Evolutionary conservation across 495 filamentous ascomycete species (phyloP), one percentile per base, ranked within the genome.

Genomic region (Echria macrotheca): DNA sequence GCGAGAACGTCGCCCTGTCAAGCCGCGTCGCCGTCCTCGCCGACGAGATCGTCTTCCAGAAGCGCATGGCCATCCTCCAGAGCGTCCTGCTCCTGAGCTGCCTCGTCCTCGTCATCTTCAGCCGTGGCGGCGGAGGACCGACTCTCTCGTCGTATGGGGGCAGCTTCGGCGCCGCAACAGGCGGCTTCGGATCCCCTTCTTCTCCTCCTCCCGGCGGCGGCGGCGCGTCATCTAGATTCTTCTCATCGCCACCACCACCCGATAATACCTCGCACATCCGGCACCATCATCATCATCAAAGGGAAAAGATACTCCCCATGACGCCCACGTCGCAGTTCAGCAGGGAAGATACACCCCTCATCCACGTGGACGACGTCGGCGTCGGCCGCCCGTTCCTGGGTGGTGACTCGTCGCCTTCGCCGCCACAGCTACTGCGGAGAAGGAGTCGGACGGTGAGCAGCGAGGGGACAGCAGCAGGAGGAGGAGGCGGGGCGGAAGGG

Each of bases 1-100:
- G 80, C 28, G 93, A 98, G 63, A 81, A 94, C 38, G 71, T 85
- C 36, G 88, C 89, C 12, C 71, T 97, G n/a, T 85, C 78, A 53
- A 63, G 78, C n/a, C 83, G 91, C 26, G 77, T 98, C 36, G 85
- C 81, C 49, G 75, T 96, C 19, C 75, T 98, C 1, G 91, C 91
- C 17, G 91, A 98, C 54, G 93, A 98, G 65, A 76, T 98, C 17
- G 84, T 96, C 37, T 96, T 93, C 65, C 93, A 97, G 68, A 95
- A 96, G 65, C 81, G 93, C 32, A 90, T 98, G 74, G 84, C 85
- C 18, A 89, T 96, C 53, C 74, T 95, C 32, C 91, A 96, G 65
- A 86, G 83, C 47, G 76, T 93, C 7, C 77, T 97, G 14, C 79
- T 98, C 1, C 78, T 98, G 2, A 79, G 90, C 54, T 95, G 90